Evolutionary conservation across 768 basidiomycete species (phyloP).

Genomic region (Phaeolepiota aurea): DNA sequence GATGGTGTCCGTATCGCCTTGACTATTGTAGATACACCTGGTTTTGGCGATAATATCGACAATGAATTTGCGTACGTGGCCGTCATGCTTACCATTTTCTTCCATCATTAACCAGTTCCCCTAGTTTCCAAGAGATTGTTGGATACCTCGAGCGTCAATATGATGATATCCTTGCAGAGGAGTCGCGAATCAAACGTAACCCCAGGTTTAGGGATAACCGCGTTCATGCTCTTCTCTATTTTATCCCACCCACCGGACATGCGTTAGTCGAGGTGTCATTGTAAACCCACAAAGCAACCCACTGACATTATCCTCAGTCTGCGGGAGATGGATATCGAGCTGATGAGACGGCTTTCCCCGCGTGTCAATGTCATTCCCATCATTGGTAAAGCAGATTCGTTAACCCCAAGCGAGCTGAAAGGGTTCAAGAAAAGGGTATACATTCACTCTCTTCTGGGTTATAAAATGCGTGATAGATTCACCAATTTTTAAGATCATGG

Average conservation of each 20-base stretch:
- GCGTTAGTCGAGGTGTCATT: conserved; percentile 41
- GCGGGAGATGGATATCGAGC: conserved; percentile 97
- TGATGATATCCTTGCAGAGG: conserved; percentile 96
- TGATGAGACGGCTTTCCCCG: conserved; percentile 96
- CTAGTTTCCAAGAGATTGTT: conserved; percentile 93
- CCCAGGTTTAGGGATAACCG: conserved; percentile 98
- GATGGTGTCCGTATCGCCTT: conserved; percentile 97
- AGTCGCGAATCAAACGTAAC: conserved; percentile 98
- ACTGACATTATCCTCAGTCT: conserved; percentile 49
- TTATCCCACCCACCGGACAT: conserved; percentile 98
- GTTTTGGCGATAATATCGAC: conserved; percentile 98
- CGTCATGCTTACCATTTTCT: conserved; percentile 1
- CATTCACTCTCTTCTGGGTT: too few relatives aligned
- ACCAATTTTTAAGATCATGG: conserved; percentile 93
- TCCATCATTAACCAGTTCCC: conserved; percentile 3
- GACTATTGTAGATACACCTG: conserved; percentile 97
- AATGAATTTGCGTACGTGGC: conserved; percentile 89
- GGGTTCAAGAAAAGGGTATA: conserved; percentile 92
- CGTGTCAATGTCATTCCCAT: conserved; percentile 99
- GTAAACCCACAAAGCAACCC: too few relatives aligned
- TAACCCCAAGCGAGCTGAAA: conserved; percentile 87
- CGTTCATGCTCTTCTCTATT: conserved; percentile 93
- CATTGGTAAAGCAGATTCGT: conserved; percentile 90
- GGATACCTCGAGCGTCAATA: conserved; percentile 97
- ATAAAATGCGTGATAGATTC: too few relatives aligned